Conservation (phyloP, 176 grass and related monocot genomes). For the Carex littledalei region DNA sequence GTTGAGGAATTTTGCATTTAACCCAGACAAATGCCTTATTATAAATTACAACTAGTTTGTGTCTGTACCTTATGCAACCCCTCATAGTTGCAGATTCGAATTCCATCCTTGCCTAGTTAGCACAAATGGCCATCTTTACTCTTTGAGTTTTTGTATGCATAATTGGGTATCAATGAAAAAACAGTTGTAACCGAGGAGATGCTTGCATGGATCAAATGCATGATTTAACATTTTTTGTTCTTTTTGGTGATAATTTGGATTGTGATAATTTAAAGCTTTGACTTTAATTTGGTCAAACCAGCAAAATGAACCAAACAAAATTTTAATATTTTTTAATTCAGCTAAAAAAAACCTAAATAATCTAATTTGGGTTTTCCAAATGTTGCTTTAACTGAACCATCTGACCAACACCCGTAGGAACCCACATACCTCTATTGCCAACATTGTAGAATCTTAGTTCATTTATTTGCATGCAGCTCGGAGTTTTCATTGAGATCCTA, state of each 20-base stretch:
- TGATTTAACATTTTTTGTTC: background rate
- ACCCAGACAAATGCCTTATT: background rate
- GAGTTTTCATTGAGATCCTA: conserved; percentile 86
- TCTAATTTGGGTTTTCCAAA: background rate
- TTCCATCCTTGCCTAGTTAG: background rate
- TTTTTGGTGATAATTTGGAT: background rate
- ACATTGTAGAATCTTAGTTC: conserved; percentile 11
- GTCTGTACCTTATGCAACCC: background rate
- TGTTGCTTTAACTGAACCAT: background rate
- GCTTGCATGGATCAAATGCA: background rate
- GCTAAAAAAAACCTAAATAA: background rate
- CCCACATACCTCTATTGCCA: background rate
- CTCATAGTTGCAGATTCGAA: background rate
- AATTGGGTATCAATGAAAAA: background rate
- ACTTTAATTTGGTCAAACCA: background rate
- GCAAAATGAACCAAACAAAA: background rate
- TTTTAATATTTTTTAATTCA: background rate
- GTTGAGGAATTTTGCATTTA: background rate
- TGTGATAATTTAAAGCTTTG: background rate
- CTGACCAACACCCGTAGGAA: background rate
- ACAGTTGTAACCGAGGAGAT: background rate
- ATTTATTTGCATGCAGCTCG: conserved; percentile 56
- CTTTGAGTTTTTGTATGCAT: background rate
- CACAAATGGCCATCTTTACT: background rate
- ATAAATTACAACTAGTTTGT: background rate